Conservation (phyloP, 352 stramenopile genomes). For the Halophytophthora polymorphica region DNA sequence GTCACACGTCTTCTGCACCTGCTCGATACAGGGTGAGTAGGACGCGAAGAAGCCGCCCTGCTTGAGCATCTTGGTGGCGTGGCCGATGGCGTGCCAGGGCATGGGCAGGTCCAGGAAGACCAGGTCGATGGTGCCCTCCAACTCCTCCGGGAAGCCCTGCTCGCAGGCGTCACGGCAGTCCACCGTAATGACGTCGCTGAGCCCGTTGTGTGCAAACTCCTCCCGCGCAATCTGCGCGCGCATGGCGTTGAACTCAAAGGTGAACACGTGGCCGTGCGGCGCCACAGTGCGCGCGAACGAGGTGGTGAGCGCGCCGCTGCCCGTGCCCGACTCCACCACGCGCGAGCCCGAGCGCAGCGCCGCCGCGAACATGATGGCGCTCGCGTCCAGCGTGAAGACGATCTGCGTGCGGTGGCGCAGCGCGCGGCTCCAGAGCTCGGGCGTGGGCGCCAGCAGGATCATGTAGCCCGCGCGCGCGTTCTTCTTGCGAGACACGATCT, state of each 20-base stretch:
- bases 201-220: constrained; percentile 93
- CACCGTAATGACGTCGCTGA: constrained; percentile 91
- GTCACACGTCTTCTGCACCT: constrained; percentile 92
- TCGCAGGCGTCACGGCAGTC: constrained; percentile 95
- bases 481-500: constrained; percentile 67
- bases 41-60: constrained; percentile 91
- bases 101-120: constrained; percentile 98
- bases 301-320: constrained; percentile 92
- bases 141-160: constrained; percentile 71
- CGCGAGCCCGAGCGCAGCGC: constrained; percentile 88
- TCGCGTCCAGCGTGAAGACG: constrained; percentile 95
- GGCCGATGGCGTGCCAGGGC: constrained; percentile 94
- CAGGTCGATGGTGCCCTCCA: constrained; percentile 86
- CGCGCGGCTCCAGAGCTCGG: constrained; percentile 95
- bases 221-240: constrained; percentile 89
- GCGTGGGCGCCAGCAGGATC: constrained; percentile 94
- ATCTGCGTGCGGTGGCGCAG: constrained; percentile 96
- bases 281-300: constrained; percentile 89
- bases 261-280: constrained; percentile 92
- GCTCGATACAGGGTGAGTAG: constrained; percentile 99
- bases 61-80: constrained; percentile 93
- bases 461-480: constrained; percentile 79
- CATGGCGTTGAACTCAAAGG: constrained; percentile 98
- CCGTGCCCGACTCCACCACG: constrained; percentile 91
- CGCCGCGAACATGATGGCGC: constrained; percentile 90